Evolutionary conservation across 2,329 filamentous ascomycete species (phyloP), one percentile per base, ranked within the genome.

Genomic region (Penicillium sp.): DNA sequence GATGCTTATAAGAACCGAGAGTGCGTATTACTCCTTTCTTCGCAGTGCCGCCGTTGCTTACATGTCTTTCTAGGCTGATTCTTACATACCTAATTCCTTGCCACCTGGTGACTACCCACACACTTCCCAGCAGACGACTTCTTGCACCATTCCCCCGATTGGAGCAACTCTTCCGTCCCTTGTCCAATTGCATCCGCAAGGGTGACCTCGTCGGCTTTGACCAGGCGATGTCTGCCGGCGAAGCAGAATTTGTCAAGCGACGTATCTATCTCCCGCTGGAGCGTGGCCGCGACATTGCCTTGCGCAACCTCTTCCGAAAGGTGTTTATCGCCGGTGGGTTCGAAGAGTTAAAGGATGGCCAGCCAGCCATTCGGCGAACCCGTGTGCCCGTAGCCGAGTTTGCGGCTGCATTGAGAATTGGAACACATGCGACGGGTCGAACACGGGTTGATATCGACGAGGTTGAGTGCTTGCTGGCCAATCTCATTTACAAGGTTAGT

Each of bases 401-500:
- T 71, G 88, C 87, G 26, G 91, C 92, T 7, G 96, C 92, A 8
- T 86, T 98, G 62, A 89, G 89, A 72, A 84, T 97, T 70, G 89
- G 88, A 56, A 89, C 86, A 67, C 75, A 78, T 54, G 75, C 77
- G 2, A 74, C 80, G 67, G 73, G 78, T 64, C 78, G 82, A 72
- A 79, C 91, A 73, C 80, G 83, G 37, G 82, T 96, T 37, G 95
- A 97, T 70, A 84, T 86, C 35, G 96, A 99, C 74, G 95, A 99
- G 78, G 93, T 98, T 4, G 96, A 99, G 78, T 99, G 95, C 76
- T 81, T 97, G 70, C 75, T 99, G 72, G 92, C 95, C 30, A 98
- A 97, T 75, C 91, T 97, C 86, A 97, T 99, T 65, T 99, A 98
- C 83, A 99, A 98, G 88, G 94, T 96, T 79, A 63, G 82, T 79